A percentile compares a stretch with the other conserved stretches of the same genome.
phyloP scores from a whole-genome alignment of 441 rosid genomes.

The Raphanus hybrid region DNA sequence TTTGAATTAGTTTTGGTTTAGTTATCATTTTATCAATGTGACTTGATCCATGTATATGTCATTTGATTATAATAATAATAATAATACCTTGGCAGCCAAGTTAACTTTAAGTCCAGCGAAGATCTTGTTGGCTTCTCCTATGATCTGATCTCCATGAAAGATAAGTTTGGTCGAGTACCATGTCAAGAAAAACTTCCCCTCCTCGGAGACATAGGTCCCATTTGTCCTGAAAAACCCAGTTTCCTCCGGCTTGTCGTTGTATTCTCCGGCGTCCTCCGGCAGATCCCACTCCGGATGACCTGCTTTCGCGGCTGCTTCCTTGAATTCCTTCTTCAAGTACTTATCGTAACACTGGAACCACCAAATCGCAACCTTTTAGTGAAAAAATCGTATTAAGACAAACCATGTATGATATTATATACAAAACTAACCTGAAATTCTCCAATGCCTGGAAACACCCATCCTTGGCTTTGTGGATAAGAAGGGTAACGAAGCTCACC shows the following conservation, averaged over 20 bases:
- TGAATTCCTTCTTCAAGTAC: conserved; percentile 67
- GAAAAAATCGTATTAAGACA: neutral
- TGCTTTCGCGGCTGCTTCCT: conserved; percentile 56
- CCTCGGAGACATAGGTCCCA: conserved; percentile 63
- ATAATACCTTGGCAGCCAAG: conserved; percentile 73
- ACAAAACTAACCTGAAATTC: conserved; percentile 66
- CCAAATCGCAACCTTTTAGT: conserved; percentile 2
- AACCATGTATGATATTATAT: too few relatives aligned
- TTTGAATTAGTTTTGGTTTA: neutral
- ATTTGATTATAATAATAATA: neutral
- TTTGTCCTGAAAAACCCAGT: conserved; percentile 61
- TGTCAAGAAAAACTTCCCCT: conserved; percentile 74
- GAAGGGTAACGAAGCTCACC: conserved; percentile 91
- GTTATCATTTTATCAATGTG: neutral
- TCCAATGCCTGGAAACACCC: conserved; percentile 82
- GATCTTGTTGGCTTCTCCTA: conserved; percentile 74
- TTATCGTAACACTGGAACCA: conserved; percentile 70
- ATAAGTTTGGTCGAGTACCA: conserved; percentile 81
- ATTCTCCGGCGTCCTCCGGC: conserved; percentile 69
- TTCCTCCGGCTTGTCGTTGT: conserved; percentile 62
- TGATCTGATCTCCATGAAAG: conserved; percentile 74
- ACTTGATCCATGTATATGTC: neutral
- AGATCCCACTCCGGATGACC: conserved; percentile 84
- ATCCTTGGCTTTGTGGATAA: conserved; percentile 69
- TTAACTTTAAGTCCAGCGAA: conserved; percentile 72